Evolutionary conservation across 306 rosid genomes (phyloP).

Genomic region (Luffa aegyptiaca): DNA sequence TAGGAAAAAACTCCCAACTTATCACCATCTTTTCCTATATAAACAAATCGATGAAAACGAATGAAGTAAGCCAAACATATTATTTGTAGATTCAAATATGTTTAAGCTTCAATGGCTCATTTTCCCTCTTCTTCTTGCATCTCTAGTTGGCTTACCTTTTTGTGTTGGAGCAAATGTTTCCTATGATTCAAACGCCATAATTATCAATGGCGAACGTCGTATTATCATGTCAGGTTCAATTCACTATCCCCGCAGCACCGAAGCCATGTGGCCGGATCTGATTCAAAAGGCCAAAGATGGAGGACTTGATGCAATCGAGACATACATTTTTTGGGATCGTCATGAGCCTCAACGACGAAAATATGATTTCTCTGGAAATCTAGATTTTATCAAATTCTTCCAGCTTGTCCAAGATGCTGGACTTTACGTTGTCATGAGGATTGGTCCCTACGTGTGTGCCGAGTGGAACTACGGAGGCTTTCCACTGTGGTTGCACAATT

Average conservation of each 20-base stretch:
- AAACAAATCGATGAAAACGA: background rate
- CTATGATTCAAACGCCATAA: background rate
- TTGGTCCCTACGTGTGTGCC: conserved; percentile 74
- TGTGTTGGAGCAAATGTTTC: background rate
- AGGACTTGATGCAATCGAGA: conserved; percentile 9
- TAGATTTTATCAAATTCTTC: conserved; percentile 48
- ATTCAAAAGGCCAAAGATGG: background rate
- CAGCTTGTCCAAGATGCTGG: conserved; percentile 61
- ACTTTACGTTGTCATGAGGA: conserved; percentile 55
- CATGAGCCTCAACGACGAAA: conserved; percentile 8
- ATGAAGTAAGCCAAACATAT: background rate
- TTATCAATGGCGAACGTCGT: background rate
- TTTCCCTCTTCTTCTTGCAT: background rate
- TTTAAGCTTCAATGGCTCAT: background rate
- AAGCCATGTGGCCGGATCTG: conserved; percentile 5
- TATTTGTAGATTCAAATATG: background rate
- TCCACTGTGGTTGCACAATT: conserved; percentile 62
- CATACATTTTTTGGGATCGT: conserved; percentile 12
- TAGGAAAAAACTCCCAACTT: background rate
- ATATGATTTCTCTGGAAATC: conserved; percentile 58
- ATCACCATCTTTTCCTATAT: too few species aligned
- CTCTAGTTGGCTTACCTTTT: background rate
- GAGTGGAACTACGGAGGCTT: conserved; percentile 79
- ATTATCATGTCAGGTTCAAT: background rate
- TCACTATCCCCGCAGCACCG: background rate